These are phyloP conservation scores for Sclerospora graminicola DNA, from an alignment of 352 stramenopile genomes.

Conservation along the genomic window DNA sequence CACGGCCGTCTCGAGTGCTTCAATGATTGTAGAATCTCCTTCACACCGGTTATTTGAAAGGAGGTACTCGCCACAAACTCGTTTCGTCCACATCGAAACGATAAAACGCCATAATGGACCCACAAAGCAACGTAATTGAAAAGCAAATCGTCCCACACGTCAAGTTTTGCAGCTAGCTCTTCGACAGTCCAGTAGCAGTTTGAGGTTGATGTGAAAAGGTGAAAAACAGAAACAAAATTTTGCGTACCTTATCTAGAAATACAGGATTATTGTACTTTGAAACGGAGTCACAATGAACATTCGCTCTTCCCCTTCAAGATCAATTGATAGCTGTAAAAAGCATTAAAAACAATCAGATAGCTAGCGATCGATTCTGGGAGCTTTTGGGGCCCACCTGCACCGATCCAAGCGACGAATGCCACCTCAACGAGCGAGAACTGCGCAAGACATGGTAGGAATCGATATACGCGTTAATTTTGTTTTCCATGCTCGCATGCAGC, in stretches of 20 bases:
- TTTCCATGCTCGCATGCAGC: slow-evolving; percentile 77
- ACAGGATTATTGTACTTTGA: slow-evolving; percentile 89
- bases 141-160: slow-evolving; percentile 49
- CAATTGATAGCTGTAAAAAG: slow-evolving; percentile 64
- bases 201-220: neutral
- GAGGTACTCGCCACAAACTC: slow-evolving; percentile 29
- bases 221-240: neutral
- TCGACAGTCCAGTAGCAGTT: slow-evolving; percentile 36
- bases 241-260: slow-evolving; percentile 89
- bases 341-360: neutral
- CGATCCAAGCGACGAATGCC: slow-evolving; percentile 89
- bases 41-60: slow-evolving; percentile 37
- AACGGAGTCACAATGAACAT: slow-evolving; percentile 89
- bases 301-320: slow-evolving; percentile 72
- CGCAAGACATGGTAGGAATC: slow-evolving; percentile 89
- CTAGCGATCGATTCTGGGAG: neutral
- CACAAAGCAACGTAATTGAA: slow-evolving; percentile 55
- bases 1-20: slow-evolving; percentile 75
- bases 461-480: slow-evolving; percentile 81
- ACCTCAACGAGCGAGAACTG: slow-evolving; percentile 89
- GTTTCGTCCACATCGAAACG: slow-evolving; percentile 30
- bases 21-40: slow-evolving; percentile 24
- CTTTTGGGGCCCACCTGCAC: slow-evolving; percentile 63
- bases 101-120: slow-evolving; percentile 60
- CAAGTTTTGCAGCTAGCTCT: slow-evolving; percentile 43